Conservation (phyloP, 441 rosid species). For the Gossypium lobatum region DNA sequence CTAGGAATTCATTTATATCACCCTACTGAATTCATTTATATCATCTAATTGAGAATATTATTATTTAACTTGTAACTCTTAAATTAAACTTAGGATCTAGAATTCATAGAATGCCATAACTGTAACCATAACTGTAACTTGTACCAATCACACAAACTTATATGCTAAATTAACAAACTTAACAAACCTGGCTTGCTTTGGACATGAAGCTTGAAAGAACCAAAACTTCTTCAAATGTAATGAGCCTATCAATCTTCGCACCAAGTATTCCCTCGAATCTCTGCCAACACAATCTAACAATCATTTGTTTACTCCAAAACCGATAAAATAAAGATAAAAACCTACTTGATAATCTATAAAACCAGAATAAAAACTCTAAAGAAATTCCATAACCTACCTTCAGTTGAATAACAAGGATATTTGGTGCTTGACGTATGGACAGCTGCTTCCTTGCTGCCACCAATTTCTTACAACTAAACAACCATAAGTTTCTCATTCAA, state of each 20-base stretch:
- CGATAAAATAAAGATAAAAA: slow-evolving; percentile 6
- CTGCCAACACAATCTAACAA: slow-evolving; percentile 34
- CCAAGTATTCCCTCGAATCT: slow-evolving; percentile 87
- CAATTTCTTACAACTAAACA: slow-evolving; percentile 85
- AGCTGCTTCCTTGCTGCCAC: slow-evolving; percentile 93
- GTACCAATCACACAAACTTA: not conserved
- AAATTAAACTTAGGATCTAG: not conserved
- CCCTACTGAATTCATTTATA: not conserved
- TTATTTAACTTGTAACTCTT: not conserved
- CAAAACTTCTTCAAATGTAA: slow-evolving; percentile 73
- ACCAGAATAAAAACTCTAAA: not conserved
- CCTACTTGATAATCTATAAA: not conserved
- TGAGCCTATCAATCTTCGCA: slow-evolving; percentile 73
- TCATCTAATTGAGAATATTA: not conserved
- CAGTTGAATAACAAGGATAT: slow-evolving; percentile 81
- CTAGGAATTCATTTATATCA: not conserved
- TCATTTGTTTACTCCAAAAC: slow-evolving; percentile 10
- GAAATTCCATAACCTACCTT: slow-evolving; percentile 44
- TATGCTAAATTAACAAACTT: not conserved
- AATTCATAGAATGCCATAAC: not conserved
- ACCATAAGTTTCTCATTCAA: slow-evolving; percentile 21
- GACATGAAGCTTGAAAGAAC: slow-evolving; percentile 82
- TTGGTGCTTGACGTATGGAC: slow-evolving; percentile 84
- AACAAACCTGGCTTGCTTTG: slow-evolving; percentile 76
- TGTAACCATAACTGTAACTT: not conserved